phyloP scores from a whole-genome alignment of 495 filamentous ascomycete genomes.

The Aeminium ludgeri region DNA sequence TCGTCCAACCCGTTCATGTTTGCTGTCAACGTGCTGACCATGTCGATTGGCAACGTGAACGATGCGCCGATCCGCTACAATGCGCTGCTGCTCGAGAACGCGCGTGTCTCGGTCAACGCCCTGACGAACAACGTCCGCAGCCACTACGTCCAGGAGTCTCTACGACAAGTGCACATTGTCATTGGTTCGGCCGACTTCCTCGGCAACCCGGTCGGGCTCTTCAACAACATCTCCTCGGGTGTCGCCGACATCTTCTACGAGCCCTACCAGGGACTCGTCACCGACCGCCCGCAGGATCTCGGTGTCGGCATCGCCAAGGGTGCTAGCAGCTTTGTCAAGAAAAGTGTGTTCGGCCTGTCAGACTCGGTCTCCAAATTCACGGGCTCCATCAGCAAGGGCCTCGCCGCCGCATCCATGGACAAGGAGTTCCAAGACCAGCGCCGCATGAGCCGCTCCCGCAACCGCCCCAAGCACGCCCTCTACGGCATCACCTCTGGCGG shows the following conservation, averaged over 20 bases:
- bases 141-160: conserved; percentile 87
- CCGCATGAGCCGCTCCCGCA: conserved; percentile 81
- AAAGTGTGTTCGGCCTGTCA: conserved; percentile 89
- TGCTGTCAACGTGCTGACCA: conserved; percentile 92
- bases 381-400: conserved; percentile 87
- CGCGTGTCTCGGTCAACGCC: conserved; percentile 70
- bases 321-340: conserved; percentile 92
- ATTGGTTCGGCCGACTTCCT: conserved; percentile 94
- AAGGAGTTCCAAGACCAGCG: conserved; percentile 96
- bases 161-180: conserved; percentile 93
- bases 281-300: conserved; percentile 82
- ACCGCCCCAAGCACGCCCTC: conserved; percentile 88
- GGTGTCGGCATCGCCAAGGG: conserved; percentile 92
- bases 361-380: conserved; percentile 95
- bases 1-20: conserved; percentile 93
- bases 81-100: conserved; percentile 87
- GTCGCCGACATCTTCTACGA: conserved; percentile 98
- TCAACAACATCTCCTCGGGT: conserved; percentile 95
- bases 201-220: conserved; percentile 93
- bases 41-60: conserved; percentile 98
- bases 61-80: conserved; percentile 89
- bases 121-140: conserved; percentile 70
- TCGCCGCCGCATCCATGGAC: conserved; percentile 87
- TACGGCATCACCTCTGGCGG: conserved; percentile 93
- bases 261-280: conserved; percentile 92